Conservation (phyloP, 768 basidiomycete genomes). For the Leccinum sublutescens region DNA sequence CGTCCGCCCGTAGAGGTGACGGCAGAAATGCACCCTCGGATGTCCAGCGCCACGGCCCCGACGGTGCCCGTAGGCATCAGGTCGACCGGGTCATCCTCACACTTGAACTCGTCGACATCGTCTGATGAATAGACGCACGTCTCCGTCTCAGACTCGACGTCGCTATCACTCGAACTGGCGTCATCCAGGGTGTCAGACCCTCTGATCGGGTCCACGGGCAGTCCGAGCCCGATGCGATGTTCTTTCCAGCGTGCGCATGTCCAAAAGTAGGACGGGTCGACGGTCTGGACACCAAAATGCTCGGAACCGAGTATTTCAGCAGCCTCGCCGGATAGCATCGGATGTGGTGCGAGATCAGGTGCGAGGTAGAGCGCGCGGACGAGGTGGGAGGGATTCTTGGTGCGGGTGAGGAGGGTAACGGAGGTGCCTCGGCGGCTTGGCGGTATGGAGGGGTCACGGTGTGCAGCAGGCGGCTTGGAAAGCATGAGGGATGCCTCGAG, state of each 20-base stretch:
- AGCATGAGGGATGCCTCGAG: conserved; percentile 81
- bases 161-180: neutral
- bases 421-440: conserved; percentile 60
- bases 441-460: conserved; percentile 50
- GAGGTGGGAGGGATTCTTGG: conserved; percentile 72
- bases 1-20: conserved; percentile 80
- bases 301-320: conserved; percentile 60
- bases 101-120: conserved; percentile 1
- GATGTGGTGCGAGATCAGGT: conserved; percentile 60
- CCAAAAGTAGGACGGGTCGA: conserved; percentile 77
- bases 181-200: conserved; percentile 13
- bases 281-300: conserved; percentile 51
- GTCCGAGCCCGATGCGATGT: conserved; percentile 68
- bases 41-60: conserved; percentile 79
- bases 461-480: conserved; percentile 68
- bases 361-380: conserved; percentile 68
- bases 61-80: conserved; percentile 74
- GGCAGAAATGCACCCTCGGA: conserved; percentile 66
- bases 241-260: conserved; percentile 75
- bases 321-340: conserved; percentile 64
- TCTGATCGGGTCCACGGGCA: conserved; percentile 65
- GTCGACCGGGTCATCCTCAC: conserved; percentile 40
- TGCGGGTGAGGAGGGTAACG: conserved; percentile 61
- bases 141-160: conserved; percentile 8
- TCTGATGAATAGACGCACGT: conserved; percentile 19